Base-by-base conservation (phyloP, 805 yeast species). In the Groenewaldozyma tartarivorans region DNA sequence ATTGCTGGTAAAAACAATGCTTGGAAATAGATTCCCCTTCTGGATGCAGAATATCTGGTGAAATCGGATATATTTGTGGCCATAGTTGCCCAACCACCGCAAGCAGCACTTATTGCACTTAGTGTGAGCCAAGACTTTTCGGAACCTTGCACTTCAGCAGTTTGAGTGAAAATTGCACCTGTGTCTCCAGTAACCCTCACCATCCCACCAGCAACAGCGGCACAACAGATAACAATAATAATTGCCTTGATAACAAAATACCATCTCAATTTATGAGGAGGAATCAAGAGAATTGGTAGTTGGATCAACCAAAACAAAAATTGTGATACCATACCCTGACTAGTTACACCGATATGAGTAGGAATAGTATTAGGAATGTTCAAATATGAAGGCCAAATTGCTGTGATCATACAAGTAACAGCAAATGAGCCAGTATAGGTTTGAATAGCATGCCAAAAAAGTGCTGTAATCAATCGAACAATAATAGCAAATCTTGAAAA, bases 121-220 rank as follows among this genome's bases (percentile, higher is more conserved):
- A 51, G 24, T 16, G 48, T 42, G 18, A 44, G 36, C 55, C 55
- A 53, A 3, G 49, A 41, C 7, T 45, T 38, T 18, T 34, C 43
- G 6, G 52, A 44, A 5, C 57, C 56, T 15, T 15, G 21, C 18
- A 48, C 52, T 7, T n/a, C 35, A 2, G 77, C 66, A 4, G 65
- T 61, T 48, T 76, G 78, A 41, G 67, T 72, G 39, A 82, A 72
- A 18, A 81, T 77, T 2, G 77, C 76, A 20, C 94, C 94, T 30
- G 75, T 76, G 33, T 94, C 92, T 43, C 74, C 72, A 21, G 94
- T 84, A 56, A 81, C 79, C 39, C 74, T 79, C 36, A 84, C 61
- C 13, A 94, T 74, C 95, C 95, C 87, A 22, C 83, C 71, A 48
- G 87, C 67, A 54, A 86, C 84, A 0, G 78, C 83, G 48, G 87